These are phyloP conservation scores for Hypoxylon rickii DNA, from an alignment of 495 filamentous ascomycete species.

Conservation along the genomic window DNA sequence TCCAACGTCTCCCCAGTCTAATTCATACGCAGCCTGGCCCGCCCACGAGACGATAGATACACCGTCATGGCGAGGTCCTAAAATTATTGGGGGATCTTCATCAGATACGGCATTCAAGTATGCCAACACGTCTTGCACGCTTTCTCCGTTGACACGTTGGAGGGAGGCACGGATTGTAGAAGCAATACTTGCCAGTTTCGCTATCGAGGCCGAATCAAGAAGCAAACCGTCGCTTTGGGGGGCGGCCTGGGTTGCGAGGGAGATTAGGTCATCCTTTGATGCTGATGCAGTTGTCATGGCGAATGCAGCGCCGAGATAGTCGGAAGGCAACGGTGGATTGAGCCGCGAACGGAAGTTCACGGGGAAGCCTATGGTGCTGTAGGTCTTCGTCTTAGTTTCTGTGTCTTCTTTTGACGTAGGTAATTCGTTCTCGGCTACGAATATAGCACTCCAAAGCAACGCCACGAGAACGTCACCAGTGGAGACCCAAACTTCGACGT, in stretches of 20 bases:
- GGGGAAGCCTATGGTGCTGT: constrained; percentile 32
- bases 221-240: not conserved
- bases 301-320: constrained; percentile 39
- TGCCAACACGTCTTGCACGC: constrained; percentile 17
- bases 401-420: not conserved
- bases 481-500: constrained; percentile 28
- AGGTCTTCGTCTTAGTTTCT: not conserved
- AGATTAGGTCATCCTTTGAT: constrained; percentile 15
- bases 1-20: constrained; percentile 36
- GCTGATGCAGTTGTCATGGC: constrained; percentile 31
- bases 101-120: constrained; percentile 13
- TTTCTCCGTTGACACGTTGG: constrained; percentile 16
- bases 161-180: constrained; percentile 21
- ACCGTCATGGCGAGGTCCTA: constrained; percentile 59
- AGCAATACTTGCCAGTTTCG: constrained; percentile 18
- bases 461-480: constrained; percentile 34
- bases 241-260: not conserved
- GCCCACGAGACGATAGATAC: constrained; percentile 67
- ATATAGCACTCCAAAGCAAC: constrained; percentile 33
- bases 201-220: constrained; percentile 1
- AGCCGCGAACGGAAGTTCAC: constrained; percentile 35
- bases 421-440: constrained; percentile 16
- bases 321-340: constrained; percentile 17
- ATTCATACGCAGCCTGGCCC: constrained; percentile 29
- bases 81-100: constrained; percentile 15